phyloP scores from a whole-genome alignment of 208 protist species.

The Naegleria fowleri region DNA sequence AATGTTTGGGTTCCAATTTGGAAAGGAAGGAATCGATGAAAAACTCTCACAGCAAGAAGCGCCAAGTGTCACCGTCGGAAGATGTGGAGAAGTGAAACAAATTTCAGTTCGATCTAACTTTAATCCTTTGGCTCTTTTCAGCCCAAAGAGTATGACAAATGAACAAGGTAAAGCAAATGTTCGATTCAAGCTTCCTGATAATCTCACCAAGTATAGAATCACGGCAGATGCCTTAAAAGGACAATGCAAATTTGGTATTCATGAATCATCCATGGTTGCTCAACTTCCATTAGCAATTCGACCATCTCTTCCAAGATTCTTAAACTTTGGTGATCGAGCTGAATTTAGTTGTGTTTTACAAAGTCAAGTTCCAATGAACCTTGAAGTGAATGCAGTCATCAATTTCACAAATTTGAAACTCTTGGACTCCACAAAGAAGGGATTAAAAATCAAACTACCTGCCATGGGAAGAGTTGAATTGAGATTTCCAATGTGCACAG shows the following conservation, averaged over 20 bases:
- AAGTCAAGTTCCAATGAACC: slow-evolving; percentile 13
- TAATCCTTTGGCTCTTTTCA: not conserved
- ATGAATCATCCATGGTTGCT: slow-evolving; percentile 22
- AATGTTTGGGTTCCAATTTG: no score
- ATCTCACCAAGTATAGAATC: slow-evolving; percentile 28
- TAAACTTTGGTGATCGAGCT: slow-evolving; percentile 35
- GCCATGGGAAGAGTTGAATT: slow-evolving; percentile 1
- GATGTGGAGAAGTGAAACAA: no score
- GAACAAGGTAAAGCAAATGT: not conserved
- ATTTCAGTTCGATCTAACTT: slow-evolving; percentile 16
- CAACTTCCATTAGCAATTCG: slow-evolving; percentile 32
- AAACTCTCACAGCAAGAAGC: no score
- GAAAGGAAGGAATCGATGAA: no score
- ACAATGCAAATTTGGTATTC: slow-evolving; percentile 6
- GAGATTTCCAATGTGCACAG: not conserved
- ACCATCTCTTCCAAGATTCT: slow-evolving; percentile 33
- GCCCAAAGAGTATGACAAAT: not conserved
- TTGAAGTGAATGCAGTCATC: slow-evolving; percentile 21
- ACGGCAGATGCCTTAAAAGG: not conserved
- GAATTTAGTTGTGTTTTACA: slow-evolving; percentile 29
- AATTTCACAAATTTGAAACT: slow-evolving; percentile 21
- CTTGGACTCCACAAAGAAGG: not conserved
- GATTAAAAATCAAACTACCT: not conserved
- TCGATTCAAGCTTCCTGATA: slow-evolving; percentile 33
- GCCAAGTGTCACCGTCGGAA: no score